phyloP scores from a whole-genome alignment of 495 filamentous ascomycete genomes.

The Astrothelium macrocarpum region DNA sequence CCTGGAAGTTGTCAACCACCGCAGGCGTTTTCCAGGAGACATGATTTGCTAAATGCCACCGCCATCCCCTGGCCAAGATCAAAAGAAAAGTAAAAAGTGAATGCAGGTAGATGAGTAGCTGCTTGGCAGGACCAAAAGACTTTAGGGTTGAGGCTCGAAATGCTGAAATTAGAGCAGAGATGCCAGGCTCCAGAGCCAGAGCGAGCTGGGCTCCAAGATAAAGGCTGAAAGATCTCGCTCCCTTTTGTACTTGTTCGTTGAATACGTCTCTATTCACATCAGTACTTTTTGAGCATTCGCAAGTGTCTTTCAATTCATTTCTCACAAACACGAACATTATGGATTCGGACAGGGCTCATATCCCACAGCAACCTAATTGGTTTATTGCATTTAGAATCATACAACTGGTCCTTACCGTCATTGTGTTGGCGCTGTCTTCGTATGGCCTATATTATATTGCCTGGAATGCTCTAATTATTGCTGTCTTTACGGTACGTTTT shows the following conservation, averaged over 20 bases:
- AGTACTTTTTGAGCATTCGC: too few relatives aligned
- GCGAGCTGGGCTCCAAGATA: neutral
- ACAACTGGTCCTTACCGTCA: neutral
- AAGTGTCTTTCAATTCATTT: neutral
- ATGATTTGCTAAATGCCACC: neutral
- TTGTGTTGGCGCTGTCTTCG: neutral
- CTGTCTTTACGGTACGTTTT: neutral
- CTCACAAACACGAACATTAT: neutral
- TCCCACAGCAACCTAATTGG: neutral
- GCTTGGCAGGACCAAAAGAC: neutral
- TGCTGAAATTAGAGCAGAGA: neutral
- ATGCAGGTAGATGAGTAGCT: too few relatives aligned
- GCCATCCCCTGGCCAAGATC: neutral
- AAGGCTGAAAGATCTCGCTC: neutral
- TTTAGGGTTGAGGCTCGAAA: slow-evolving; percentile 4
- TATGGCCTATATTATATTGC: neutral
- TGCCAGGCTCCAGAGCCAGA: neutral
- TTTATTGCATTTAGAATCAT: neutral
- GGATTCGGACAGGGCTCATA: neutral
- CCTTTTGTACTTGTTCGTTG: neutral
- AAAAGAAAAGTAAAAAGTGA: neutral
- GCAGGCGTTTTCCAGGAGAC: neutral
- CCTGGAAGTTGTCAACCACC: neutral
- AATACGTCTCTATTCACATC: neutral
- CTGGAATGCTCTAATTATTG: neutral